Evolutionary conservation across 192 early-diverging fungal genomes (phyloP).

Genomic region (Backusella tuberculispora): DNA sequence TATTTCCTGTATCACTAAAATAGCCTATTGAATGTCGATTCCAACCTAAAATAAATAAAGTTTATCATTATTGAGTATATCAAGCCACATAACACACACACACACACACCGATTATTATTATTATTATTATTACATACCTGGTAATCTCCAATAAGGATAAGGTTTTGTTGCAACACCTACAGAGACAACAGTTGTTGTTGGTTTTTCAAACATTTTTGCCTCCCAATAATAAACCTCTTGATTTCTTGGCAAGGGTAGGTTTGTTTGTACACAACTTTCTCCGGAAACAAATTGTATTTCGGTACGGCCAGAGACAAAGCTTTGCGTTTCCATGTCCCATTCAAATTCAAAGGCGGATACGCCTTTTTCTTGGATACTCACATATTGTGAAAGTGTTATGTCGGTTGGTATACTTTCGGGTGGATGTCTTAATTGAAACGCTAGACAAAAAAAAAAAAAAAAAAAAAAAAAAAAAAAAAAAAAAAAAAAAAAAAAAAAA

Average conservation of each 20-base stretch:
- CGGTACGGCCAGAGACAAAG: constrained; percentile 73
- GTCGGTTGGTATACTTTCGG: constrained; percentile 72
- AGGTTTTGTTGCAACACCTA: constrained; percentile 77
- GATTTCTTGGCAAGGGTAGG: constrained; percentile 73
- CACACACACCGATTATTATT: background rate
- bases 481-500: background rate
- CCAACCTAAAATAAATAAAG: constrained; percentile 58
- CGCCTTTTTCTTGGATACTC: constrained; percentile 77
- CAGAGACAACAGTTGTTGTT: constrained; percentile 62
- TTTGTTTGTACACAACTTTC: constrained; percentile 78
- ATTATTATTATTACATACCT: constrained; percentile 34
- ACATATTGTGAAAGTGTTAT: constrained; percentile 74
- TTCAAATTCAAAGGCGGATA: constrained; percentile 82
- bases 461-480: background rate
- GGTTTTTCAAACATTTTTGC: constrained; percentile 80
- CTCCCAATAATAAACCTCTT: constrained; percentile 83
- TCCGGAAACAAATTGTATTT: constrained; percentile 70
- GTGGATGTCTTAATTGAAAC: constrained; percentile 73
- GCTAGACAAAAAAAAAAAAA: constrained; percentile 36
- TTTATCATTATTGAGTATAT: background rate
- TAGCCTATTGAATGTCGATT: constrained; percentile 76
- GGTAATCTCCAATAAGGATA: constrained; percentile 73
- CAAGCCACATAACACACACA: too few species aligned
- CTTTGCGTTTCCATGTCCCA: constrained; percentile 62
- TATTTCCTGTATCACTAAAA: constrained; percentile 66